Base-by-base conservation (phyloP, 2,329 filamentous ascomycete genomes). In the Tolypocladium sp. region DNA sequence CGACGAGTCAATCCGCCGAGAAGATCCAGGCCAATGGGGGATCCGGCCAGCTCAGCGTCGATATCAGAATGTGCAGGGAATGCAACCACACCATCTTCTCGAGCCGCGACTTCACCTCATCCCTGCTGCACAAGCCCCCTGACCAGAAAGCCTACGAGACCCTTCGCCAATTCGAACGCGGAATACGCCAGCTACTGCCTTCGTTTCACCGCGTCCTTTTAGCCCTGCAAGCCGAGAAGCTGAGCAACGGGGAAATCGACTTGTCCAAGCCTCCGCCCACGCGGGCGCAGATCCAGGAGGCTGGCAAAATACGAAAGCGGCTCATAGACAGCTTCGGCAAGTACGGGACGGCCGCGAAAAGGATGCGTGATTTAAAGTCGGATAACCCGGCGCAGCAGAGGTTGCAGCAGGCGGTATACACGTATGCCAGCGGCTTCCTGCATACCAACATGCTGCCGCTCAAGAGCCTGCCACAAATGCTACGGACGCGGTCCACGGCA, bases 371-470 rank as follows among this genome's bases (percentile, higher is more conserved):
- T 67, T 76, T 96, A 55, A 87, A 86, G 20, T 89, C 89, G 0
- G 77, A 85, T 5, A 92, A 84, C 55, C 79, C 85, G 0, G 86
- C 89, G 0, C 92, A 96, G 69, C 76, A 85, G 59, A 82, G 83
- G 53, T 77, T 97, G 4, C 92, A 96, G 67, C 89, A 87, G 67
- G 87, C 90, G 3, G 86, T 97, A 15, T 92, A 96, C 66, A 83
- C 88, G 42, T 88, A 92, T 65, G 90, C 92, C 1, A 91, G 88
- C 57, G 82, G 83, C 55, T 97, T 97, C 67, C 76, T 97, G 5
- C 92, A 96, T 68, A 82, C 91, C 4, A 91, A 97, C 68, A 95
- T 97, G 90, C 81, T 97, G 10, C 91, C 92, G 0, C 77, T 97
- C 17, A 95, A 91, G 70, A 84, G 84, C 35, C 77, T 92, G 0